These are phyloP conservation scores for Aspergillus luchuensis DNA, from an alignment of 2,329 filamentous ascomycete genomes.

Conservation along the genomic window DNA sequence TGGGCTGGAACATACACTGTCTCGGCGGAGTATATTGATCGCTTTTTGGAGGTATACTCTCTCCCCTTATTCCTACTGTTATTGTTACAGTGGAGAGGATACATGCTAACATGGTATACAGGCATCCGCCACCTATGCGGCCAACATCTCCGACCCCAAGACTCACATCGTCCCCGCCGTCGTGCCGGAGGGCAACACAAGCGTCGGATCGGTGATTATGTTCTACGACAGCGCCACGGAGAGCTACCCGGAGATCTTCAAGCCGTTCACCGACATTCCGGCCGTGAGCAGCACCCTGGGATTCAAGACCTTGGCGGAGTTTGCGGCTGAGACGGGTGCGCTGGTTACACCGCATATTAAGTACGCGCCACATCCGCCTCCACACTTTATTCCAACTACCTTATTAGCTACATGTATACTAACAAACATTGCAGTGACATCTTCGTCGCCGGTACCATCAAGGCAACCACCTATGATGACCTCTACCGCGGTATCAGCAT, in stretches of 20 bases:
- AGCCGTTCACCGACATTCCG: conserved; percentile 41
- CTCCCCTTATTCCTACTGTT: neutral
- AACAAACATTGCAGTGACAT: conserved; percentile 28
- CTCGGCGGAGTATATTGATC: conserved; percentile 26
- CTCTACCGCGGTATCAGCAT: conserved; percentile 41
- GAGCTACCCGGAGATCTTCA: conserved; percentile 36
- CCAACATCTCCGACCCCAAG: conserved; percentile 34
- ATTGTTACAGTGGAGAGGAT: too few relatives aligned
- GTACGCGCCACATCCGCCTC: conserved; percentile 16
- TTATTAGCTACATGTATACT: neutral
- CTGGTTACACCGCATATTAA: conserved; percentile 40
- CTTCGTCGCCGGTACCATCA: conserved; percentile 40
- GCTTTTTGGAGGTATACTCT: conserved; percentile 27
- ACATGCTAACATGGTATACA: conserved; percentile 13
- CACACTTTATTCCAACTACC: neutral
- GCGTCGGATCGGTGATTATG: conserved; percentile 39
- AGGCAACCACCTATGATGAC: conserved; percentile 31
- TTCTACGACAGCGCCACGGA: conserved; percentile 41
- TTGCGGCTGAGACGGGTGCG: conserved; percentile 35
- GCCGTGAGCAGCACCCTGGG: conserved; percentile 35
- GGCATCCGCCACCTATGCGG: conserved; percentile 31
- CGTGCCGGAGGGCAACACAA: conserved; percentile 25
- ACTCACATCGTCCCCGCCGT: conserved; percentile 35
- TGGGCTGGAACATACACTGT: conserved; percentile 38
- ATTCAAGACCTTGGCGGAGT: conserved; percentile 41